Conservation (phyloP, 208 protist genomes). For the Leishmania arabica region DNA sequence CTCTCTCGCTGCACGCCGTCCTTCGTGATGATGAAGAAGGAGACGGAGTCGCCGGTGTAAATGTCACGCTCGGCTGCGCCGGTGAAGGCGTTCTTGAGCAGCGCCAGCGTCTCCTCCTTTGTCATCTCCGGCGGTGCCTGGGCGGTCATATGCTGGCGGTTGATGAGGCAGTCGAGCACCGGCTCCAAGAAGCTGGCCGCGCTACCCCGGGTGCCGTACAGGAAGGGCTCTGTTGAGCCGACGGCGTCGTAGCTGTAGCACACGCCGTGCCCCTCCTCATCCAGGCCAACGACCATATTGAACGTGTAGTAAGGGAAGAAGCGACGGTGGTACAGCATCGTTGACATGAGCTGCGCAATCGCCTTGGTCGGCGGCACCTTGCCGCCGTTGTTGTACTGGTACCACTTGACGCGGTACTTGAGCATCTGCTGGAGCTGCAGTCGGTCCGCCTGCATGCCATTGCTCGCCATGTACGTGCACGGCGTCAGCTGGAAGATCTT, state of each 20-base stretch:
- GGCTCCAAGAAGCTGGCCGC: conserved; percentile 96
- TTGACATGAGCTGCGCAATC: conserved; percentile 97
- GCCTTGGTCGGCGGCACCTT: conserved; percentile 91
- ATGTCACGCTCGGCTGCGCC: conserved; percentile 98
- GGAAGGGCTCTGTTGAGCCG: conserved; percentile 95
- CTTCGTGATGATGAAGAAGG: conserved; percentile 93
- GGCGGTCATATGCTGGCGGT: conserved; percentile 73
- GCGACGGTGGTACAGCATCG: conserved; percentile 96
- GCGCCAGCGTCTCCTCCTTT: conserved; percentile 81
- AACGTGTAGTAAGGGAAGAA: conserved; percentile 99
- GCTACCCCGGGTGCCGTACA: conserved; percentile 93
- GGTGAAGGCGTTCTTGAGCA: conserved; percentile 97
- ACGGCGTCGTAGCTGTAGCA: conserved; percentile 99
- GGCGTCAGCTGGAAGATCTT: conserved; percentile 96
- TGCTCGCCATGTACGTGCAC: conserved; percentile 92
- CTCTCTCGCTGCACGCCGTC: conserved; percentile 69
- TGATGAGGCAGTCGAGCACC: conserved; percentile 97
- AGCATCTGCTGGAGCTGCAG: conserved; percentile 96
- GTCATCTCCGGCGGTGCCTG: conserved; percentile 68
- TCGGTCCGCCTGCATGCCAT: conserved; percentile 98
- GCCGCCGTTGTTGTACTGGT: conserved; percentile 94
- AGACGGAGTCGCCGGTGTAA: conserved; percentile 95
- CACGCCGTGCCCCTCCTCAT: conserved; percentile 94
- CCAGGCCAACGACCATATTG: conserved; percentile 97
- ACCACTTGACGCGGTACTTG: conserved; percentile 91